A percentile compares a stretch with the other conserved stretches of the same genome.
phyloP scores from a whole-genome alignment of 2,329 filamentous ascomycete species.

The Fonsecaea pedrosoi region DNA sequence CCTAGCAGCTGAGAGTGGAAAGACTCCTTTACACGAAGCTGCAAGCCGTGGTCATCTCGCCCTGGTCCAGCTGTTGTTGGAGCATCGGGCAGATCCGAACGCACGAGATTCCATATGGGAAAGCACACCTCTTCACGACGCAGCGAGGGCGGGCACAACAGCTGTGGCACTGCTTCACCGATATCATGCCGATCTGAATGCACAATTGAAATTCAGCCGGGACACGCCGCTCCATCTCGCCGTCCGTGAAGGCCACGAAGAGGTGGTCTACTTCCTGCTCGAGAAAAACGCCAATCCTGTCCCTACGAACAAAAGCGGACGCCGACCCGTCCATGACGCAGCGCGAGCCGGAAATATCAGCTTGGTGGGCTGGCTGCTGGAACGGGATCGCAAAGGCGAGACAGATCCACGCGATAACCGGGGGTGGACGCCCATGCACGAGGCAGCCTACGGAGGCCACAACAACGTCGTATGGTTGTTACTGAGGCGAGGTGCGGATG shows the following conservation, averaged over 20 bases:
- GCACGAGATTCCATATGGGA: background rate
- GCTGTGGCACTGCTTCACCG: slow-evolving; percentile 1
- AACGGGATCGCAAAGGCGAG: background rate
- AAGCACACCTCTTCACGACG: slow-evolving; percentile 2
- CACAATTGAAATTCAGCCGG: background rate
- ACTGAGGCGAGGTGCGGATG: background rate
- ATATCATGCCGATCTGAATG: background rate
- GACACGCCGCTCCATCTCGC: slow-evolving; percentile 3
- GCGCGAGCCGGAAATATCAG: background rate
- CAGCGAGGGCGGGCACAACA: background rate
- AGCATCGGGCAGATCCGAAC: background rate
- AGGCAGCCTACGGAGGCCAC: background rate
- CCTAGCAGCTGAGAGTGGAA: background rate
- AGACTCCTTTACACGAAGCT: slow-evolving; percentile 1
- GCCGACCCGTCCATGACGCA: background rate
- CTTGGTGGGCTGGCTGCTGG: background rate
- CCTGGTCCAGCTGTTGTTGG: slow-evolving; percentile 1
- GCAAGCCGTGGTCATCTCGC: background rate
- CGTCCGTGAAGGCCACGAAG: background rate
- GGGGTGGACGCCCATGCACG: background rate
- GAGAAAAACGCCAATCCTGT: background rate
- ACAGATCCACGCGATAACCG: background rate
- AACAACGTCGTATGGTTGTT: slow-evolving; percentile 2
- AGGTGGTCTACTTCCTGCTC: slow-evolving; percentile 3
- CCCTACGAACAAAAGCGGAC: background rate